These are phyloP conservation scores for Fomitopsis schrenkii DNA, from an alignment of 1,284 basidiomycete species.

Conservation along the genomic window DNA sequence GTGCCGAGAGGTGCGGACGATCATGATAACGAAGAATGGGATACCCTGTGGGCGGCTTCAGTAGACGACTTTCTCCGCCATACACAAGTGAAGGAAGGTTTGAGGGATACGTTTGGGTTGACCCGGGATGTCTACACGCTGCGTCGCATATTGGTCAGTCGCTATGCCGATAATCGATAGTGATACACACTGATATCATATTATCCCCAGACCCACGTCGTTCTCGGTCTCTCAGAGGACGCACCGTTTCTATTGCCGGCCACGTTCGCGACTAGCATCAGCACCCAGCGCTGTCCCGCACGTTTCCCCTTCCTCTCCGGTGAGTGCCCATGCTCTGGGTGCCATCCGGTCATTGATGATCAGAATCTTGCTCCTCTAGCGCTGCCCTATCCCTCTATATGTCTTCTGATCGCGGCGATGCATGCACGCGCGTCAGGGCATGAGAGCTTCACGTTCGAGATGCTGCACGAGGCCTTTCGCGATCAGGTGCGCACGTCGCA, in stretches of 20 bases:
- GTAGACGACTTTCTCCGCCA: conserved; percentile 57
- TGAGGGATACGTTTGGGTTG: conserved; percentile 62
- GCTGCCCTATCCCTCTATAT: conserved; percentile 68
- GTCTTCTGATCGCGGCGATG: conserved; percentile 66
- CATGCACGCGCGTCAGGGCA: conserved; percentile 67
- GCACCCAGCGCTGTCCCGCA: conserved; percentile 50
- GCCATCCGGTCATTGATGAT: background rate
- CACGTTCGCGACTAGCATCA: conserved; percentile 36
- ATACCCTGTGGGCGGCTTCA: conserved; percentile 50
- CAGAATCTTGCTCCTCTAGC: conserved; percentile 32
- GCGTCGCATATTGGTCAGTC: conserved; percentile 61
- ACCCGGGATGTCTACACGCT: conserved; percentile 67
- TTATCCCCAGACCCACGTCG: conserved; percentile 40
- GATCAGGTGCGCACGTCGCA: conserved; percentile 64
- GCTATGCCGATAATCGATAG: conserved; percentile 2
- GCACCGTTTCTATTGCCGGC: conserved; percentile 49
- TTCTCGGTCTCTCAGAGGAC: conserved; percentile 42
- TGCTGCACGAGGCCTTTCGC: conserved; percentile 66
- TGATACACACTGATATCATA: background rate
- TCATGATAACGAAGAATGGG: conserved; percentile 46
- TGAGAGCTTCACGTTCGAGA: conserved; percentile 71
- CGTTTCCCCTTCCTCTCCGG: conserved; percentile 48
- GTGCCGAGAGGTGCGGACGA: conserved; percentile 23
- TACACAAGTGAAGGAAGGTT: conserved; percentile 34
- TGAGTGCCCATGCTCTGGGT: conserved; percentile 26